These are phyloP conservation scores for Lasiosphaeria hispida DNA, from an alignment of 495 filamentous ascomycete genomes.

Conservation along the genomic window DNA sequence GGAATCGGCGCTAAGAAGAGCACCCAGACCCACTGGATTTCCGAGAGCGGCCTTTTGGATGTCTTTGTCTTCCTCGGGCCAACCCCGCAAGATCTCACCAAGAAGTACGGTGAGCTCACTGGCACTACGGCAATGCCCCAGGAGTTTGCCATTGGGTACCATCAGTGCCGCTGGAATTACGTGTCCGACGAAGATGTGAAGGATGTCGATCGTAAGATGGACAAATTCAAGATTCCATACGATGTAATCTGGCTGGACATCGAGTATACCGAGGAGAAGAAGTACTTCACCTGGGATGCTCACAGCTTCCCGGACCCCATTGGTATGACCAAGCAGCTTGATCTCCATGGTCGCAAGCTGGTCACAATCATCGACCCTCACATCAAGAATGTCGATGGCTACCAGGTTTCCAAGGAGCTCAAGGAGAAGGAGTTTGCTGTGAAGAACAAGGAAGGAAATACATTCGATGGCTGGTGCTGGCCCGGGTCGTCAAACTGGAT, in stretches of 20 bases:
- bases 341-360: conserved; percentile 79
- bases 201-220: conserved; percentile 93
- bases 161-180: conserved; percentile 99
- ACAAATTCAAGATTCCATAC: conserved; percentile 91
- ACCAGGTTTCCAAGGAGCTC: conserved; percentile 73
- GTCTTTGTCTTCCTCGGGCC: conserved; percentile 93
- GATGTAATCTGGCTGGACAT: conserved; percentile 99
- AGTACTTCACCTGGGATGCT: conserved; percentile 96
- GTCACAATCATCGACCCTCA: conserved; percentile 96
- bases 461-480: conserved; percentile 98
- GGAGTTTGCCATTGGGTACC: conserved; percentile 87
- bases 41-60: conserved; percentile 84
- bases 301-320: conserved; percentile 81
- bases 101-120: conserved; percentile 85
- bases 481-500: conserved; percentile 95
- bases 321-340: conserved; percentile 83
- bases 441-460: conserved; percentile 82
- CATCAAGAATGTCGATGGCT: conserved; percentile 86
- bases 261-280: conserved; percentile 92
- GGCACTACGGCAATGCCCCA: conserved; percentile 90
- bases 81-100: conserved; percentile 72
- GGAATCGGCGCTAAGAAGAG: conserved; percentile 64
- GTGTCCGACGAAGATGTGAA: conserved; percentile 94
- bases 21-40: conserved; percentile 95
- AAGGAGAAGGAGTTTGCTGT: conserved; percentile 78